Base-by-base conservation (phyloP, 495 filamentous ascomycete species). In the Hyaloscypha bicolor region DNA sequence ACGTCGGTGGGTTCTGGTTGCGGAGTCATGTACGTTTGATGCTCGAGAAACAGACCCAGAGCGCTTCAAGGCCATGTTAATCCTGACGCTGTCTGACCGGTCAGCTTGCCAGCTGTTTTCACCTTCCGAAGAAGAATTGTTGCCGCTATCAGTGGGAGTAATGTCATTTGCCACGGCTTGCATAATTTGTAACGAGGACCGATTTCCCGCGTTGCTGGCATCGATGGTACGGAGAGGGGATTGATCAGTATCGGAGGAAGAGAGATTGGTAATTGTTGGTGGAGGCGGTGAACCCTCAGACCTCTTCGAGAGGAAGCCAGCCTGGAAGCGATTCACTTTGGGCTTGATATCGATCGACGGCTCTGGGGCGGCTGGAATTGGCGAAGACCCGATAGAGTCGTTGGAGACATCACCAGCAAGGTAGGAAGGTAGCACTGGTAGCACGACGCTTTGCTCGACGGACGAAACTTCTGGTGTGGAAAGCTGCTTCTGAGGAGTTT, bases 241-340 rank as follows among this genome's bases (percentile, higher is more conserved):
- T 56, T 80, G 81, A 22, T 91, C 88, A 48, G 84, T 86, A 66
- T 87, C 84, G 9, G 85, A 85, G 3, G 87, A 84, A 65, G 84
- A 85, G 39, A 92, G 70, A 16, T 72, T 79, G 11, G 86, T 81
- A 30, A 90, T 80, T 0, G 87, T 86, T 8, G 89, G 90, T 29
- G 89, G 81, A 31, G 85, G 76, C 6, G 90, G 90, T 35, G 91
- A 92, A 65, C 85, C 87, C 64, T 84, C 79, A 1, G 77, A 69
- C 69, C 71, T 77, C 80, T 96, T 96, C 22, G 91, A 88, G 61
- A 98, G 80, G 76, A 96, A 97, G 31, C 95, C 95, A 37, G 93
- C 83, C 74, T 97, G 91, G 82, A 99, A 97, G 39, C 95, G 85
- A 76, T 87, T 93, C 62, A 84, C 86, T 71, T 91, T 93, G 71